Evolutionary conservation across 805 yeast genomes (phyloP).

Genomic region (Wickerhamomyces chambardii): DNA sequence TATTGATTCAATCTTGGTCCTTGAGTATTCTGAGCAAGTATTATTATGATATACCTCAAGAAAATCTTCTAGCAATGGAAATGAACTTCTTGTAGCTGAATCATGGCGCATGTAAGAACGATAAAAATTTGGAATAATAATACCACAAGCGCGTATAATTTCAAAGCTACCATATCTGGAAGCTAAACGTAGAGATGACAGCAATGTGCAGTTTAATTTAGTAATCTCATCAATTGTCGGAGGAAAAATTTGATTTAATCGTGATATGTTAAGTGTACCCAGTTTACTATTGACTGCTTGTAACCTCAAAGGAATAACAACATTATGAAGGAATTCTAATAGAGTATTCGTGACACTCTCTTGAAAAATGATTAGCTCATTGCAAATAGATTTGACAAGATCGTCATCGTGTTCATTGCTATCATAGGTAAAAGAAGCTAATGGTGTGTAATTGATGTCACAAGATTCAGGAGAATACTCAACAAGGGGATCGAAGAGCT

Average conservation of each 20-base stretch:
- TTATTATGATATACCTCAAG: constrained; percentile 23
- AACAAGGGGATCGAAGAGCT: constrained; percentile 78
- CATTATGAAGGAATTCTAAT: constrained; percentile 69
- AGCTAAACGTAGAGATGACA: constrained; percentile 67
- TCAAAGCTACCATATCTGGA: constrained; percentile 65
- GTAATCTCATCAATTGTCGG: constrained; percentile 95
- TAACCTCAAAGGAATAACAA: constrained; percentile 71
- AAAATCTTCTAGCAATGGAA: constrained; percentile 38
- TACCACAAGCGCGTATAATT: constrained; percentile 70
- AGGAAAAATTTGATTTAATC: constrained; percentile 75
- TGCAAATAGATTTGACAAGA: constrained; percentile 44
- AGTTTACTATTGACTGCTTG: constrained; percentile 49
- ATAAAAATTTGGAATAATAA: constrained; percentile 82
- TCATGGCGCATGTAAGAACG: constrained; percentile 92
- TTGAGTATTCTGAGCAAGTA: constrained; percentile 28
- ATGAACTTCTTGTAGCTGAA: constrained; percentile 67
- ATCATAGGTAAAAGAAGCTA: constrained; percentile 23
- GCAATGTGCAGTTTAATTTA: constrained; percentile 76
- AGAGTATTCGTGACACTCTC: constrained; percentile 63
- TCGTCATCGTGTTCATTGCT: too few relatives aligned
- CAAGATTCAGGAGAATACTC: constrained; percentile 92
- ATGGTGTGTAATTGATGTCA: constrained; percentile 60
- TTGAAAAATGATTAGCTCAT: constrained; percentile 65
- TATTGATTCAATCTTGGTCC: constrained; percentile 47
- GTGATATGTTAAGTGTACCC: constrained; percentile 46